These are phyloP conservation scores for Aspergillus hortae DNA, from an alignment of 2,329 filamentous ascomycete species.

Conservation along the genomic window DNA sequence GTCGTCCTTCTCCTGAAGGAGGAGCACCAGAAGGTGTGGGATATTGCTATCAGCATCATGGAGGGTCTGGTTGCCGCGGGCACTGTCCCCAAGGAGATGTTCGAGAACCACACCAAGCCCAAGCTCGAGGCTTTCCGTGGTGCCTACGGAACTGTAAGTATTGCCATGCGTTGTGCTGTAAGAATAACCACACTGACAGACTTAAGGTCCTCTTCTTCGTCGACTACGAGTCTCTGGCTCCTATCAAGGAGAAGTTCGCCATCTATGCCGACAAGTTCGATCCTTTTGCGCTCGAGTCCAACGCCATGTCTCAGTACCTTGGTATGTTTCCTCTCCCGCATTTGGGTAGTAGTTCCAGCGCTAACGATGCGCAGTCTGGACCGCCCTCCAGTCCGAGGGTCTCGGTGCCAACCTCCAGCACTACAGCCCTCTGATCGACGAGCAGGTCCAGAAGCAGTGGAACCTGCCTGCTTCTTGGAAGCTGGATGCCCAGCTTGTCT, in stretches of 20 bases:
- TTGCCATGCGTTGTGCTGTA: background rate
- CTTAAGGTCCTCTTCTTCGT: constrained; percentile 72
- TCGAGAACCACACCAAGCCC: constrained; percentile 45
- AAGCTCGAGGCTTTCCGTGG: constrained; percentile 60
- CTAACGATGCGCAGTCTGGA: constrained; percentile 55
- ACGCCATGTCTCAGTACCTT: constrained; percentile 74
- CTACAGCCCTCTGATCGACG: constrained; percentile 82
- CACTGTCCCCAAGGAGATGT: constrained; percentile 53
- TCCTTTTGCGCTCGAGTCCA: constrained; percentile 68
- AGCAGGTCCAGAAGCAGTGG: constrained; percentile 66
- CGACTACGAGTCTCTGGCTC: constrained; percentile 63
- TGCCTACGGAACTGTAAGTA: constrained; percentile 68
- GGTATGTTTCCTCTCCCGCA: constrained; percentile 17
- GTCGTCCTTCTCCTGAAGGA: constrained; percentile 72
- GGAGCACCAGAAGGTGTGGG: constrained; percentile 87
- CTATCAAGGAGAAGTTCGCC: constrained; percentile 59
- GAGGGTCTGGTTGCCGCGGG: constrained; percentile 30
- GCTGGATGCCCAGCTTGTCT: constrained; percentile 78
- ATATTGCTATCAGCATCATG: constrained; percentile 66
- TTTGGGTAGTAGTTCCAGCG: background rate
- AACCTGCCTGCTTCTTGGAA: constrained; percentile 68
- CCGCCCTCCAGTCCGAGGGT: constrained; percentile 75
- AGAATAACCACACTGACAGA: background rate
- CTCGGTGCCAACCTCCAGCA: constrained; percentile 87
- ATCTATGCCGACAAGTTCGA: constrained; percentile 79